phyloP scores from a whole-genome alignment of 257 asterid genomes.

The Solanum virginianum region DNA sequence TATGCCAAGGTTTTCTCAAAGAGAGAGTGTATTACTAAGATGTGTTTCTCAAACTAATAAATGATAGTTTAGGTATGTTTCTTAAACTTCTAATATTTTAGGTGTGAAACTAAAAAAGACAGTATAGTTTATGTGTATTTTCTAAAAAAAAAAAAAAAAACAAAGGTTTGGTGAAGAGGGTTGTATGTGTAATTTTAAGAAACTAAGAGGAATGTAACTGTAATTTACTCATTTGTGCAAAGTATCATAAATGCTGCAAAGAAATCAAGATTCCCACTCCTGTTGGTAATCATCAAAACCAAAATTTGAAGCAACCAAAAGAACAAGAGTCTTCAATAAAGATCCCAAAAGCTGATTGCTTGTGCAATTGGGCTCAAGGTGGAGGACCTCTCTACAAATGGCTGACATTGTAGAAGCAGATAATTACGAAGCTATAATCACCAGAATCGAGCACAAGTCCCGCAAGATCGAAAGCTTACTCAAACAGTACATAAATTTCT shows the following conservation, averaged over 20 bases:
- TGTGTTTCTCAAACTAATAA: too few species aligned
- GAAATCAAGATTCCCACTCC: neutral
- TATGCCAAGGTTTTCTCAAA: too few species aligned
- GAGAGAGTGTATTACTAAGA: too few species aligned
- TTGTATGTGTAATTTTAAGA: neutral
- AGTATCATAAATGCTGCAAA: neutral
- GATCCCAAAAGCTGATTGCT: neutral
- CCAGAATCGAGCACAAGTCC: conserved; percentile 89
- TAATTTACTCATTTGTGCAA: neutral
- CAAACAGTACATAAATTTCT: conserved; percentile 43
- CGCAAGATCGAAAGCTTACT: conserved; percentile 98
- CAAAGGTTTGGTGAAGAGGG: neutral
- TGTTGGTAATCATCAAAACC: neutral
- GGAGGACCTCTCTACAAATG: conserved; percentile 10
- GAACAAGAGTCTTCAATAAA: neutral
- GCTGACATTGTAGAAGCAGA: conserved; percentile 67
- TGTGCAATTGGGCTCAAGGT: neutral
- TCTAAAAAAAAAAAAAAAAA: too few species aligned
- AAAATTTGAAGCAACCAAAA: neutral
- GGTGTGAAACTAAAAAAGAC: too few species aligned
- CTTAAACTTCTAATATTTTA: too few species aligned
- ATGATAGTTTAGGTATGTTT: too few species aligned
- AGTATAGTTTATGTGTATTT: too few species aligned
- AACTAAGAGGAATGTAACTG: neutral
- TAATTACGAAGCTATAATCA: conserved; percentile 77